These are phyloP conservation scores for Linderina pennispora DNA, from an alignment of 192 early-diverging fungal genomes.

Conservation along the genomic window DNA sequence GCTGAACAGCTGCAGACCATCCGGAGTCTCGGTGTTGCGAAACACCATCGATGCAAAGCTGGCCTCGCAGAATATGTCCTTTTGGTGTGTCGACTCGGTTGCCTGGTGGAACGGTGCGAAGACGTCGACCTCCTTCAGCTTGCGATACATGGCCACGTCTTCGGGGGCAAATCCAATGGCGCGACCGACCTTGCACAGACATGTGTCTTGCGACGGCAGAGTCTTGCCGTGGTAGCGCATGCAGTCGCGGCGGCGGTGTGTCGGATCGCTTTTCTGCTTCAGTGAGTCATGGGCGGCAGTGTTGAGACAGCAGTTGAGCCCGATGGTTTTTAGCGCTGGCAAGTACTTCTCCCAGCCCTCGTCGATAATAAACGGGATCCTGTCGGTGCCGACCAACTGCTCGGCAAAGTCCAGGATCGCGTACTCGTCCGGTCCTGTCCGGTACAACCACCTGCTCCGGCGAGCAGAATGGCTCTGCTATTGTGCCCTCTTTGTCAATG, in stretches of 20 bases:
- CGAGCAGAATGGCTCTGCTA: conserved; percentile 77
- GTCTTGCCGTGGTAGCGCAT: conserved; percentile 64
- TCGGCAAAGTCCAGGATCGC: conserved; percentile 50
- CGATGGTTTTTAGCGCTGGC: conserved; percentile 77
- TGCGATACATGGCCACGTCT: conserved; percentile 53
- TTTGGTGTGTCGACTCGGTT: conserved; percentile 5
- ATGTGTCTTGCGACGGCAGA: conserved; percentile 73
- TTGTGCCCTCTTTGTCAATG: conserved; percentile 91
- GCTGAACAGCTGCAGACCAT: conserved; percentile 69
- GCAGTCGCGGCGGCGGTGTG: conserved; percentile 70
- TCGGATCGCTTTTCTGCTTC: conserved; percentile 52
- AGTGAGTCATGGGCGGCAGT: conserved; percentile 69
- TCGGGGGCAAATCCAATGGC: conserved; percentile 80
- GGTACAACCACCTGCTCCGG: conserved; percentile 89
- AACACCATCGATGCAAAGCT: conserved; percentile 22
- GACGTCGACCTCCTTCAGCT: conserved; percentile 61
- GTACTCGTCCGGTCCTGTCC: conserved; percentile 58
- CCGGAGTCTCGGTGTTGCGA: conserved; percentile 12
- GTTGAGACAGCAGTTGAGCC: conserved; percentile 75
- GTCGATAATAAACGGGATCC: conserved; percentile 60
- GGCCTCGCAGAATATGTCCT: conserved; percentile 17
- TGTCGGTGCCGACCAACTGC: conserved; percentile 67
- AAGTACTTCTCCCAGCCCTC: conserved; percentile 87
- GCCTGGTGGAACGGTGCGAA: conserved; percentile 71
- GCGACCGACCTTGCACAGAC: conserved; percentile 74